Evolutionary conservation across 2,329 filamentous ascomycete genomes (phyloP).

Genomic region (Fusarium solani-melongenae): DNA sequence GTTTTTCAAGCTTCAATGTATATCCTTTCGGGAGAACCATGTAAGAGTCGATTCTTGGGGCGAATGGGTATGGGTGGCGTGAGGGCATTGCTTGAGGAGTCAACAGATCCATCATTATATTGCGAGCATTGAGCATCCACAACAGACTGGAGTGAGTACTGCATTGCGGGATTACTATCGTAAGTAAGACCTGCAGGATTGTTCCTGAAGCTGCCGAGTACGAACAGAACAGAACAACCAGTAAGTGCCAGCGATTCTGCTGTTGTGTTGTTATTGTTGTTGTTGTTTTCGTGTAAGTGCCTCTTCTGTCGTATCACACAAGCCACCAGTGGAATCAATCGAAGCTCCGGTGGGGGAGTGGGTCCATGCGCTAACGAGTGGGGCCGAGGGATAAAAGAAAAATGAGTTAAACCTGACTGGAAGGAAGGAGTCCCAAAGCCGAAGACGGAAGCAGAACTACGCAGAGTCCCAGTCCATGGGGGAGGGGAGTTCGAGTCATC

Average conservation of each 20-base stretch:
- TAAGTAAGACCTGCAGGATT: background rate
- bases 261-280: background rate
- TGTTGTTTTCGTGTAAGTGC: slow-evolving; percentile 20
- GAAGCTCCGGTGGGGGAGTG: slow-evolving; percentile 16
- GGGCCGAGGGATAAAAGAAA: background rate
- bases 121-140: background rate
- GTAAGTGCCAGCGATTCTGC: background rate
- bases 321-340: background rate
- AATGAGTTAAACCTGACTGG: background rate
- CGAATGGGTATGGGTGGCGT: background rate
- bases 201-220: background rate
- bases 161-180: background rate
- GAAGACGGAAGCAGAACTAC: slow-evolving; percentile 37
- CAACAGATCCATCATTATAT: background rate
- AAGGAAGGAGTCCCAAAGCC: slow-evolving; percentile 19
- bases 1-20: slow-evolving; percentile 24
- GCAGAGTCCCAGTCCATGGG: background rate
- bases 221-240: background rate
- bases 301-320: background rate
- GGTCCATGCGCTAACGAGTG: slow-evolving; percentile 12
- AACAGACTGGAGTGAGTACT: background rate
- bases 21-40: background rate
- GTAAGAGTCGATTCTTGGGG: background rate
- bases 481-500: slow-evolving; percentile 36
- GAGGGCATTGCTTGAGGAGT: slow-evolving; percentile 5